Percentiles rank a stretch among this genome's conserved stretches.
These are phyloP conservation scores for Chlorella variabilis DNA, from an alignment of 163 green algal genomes.

Conservation along the genomic window DNA sequence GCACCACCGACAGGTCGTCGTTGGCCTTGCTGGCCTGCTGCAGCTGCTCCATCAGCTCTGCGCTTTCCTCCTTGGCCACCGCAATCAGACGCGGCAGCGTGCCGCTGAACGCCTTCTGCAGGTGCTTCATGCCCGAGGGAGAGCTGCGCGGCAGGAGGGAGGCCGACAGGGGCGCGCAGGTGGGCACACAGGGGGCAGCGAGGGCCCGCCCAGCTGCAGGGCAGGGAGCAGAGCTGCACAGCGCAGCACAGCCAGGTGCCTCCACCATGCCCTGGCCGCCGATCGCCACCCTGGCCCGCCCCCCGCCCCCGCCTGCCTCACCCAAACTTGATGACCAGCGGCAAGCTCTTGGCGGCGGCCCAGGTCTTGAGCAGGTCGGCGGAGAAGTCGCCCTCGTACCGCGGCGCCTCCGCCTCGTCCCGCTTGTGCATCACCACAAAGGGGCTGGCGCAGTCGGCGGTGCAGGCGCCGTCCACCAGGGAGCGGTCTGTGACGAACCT, in stretches of 20 bases:
- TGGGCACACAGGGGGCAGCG: no score
- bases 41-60: conserved; percentile 24
- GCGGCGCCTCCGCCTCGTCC: conserved; percentile 16
- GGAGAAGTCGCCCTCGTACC: conserved; percentile 56
- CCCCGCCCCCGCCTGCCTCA: conserved; percentile 23
- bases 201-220: no score
- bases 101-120: conserved; percentile 25
- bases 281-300: neutral
- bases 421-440: conserved; percentile 41
- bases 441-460: conserved; percentile 23
- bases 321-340: conserved; percentile 55
- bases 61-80: conserved; percentile 14
- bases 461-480: conserved; percentile 40
- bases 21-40: conserved; percentile 32
- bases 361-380: conserved; percentile 46
- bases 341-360: conserved; percentile 33
- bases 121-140: conserved; percentile 11
- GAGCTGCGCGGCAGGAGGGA: neutral
- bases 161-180: neutral
- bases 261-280: no score
- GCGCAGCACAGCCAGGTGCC: no score
- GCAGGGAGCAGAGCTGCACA: no score
- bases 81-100: conserved; percentile 1
- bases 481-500: conserved; percentile 48
- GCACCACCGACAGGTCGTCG: conserved; percentile 40